Base-by-base conservation (phyloP, 192 early-diverging fungal genomes). In the Linnemannia schmuckeri region DNA sequence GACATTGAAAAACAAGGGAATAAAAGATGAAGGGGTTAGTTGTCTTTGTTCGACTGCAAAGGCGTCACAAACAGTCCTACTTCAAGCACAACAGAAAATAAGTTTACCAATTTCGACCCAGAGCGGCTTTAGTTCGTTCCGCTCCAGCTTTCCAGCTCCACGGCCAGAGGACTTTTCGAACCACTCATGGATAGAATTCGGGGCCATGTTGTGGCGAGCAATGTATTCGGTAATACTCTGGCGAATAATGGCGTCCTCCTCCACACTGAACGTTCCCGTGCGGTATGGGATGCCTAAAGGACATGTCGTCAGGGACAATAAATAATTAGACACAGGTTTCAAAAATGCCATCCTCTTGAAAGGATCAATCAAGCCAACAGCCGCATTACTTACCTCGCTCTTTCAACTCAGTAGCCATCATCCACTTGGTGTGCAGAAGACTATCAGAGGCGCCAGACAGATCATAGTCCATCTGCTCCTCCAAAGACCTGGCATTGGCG, bases 61-160 rank as follows among this genome's bases (percentile, higher is more conserved):
- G 49, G 49, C 5, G 17, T 3, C 37, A 37, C 37, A 37, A 37
- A 37, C 37, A 37, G 37, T 3, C 3, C 37, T 4, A 4, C 40
- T 8, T 38, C 33, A 44, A 40, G 37, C 12, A 47, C 15, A 24
- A 40, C 37, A 27, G 3, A 30, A 35, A 70, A 15, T 41, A 13
- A 18, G 55, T 49, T 54, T 84, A 88, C 88, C 82, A 49, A 88
- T 81, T 33, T 81, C 68, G 20, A 54, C 72, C 88, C 88, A 88
- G 5, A 88, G 70, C 10, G 71, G 47, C 41, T 77, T 57, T n/a
- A 84, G 76, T 22, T 81, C 88, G n/a, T 75, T 78, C 52, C 69
- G 54, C 33, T 80, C 80, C 6, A 49, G 17, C 33, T 57, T 46
- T 73, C 41, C 61, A 35, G 70, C 57, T 24, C 46, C 49, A 27